phyloP scores from a whole-genome alignment of 208 protist species.

The Wallacemonas sp. region DNA sequence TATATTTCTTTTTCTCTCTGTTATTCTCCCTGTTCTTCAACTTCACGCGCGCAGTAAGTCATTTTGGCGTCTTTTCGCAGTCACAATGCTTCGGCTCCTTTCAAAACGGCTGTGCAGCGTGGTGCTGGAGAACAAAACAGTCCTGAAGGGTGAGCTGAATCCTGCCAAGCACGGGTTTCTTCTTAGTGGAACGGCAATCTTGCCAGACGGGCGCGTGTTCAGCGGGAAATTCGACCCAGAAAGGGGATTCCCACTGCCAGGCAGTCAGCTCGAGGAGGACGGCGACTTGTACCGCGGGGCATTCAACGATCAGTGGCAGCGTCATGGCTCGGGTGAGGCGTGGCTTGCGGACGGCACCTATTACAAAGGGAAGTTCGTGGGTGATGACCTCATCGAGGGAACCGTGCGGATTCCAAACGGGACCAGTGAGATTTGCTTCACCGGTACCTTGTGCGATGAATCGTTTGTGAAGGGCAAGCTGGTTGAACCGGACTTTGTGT shows the following conservation, averaged over 20 bases:
- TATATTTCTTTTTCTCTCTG: too few relatives aligned
- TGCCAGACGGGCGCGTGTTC: conserved; percentile 82
- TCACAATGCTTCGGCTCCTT: conserved; percentile 32
- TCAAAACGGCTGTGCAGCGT: conserved; percentile 28
- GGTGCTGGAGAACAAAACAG: conserved; percentile 66
- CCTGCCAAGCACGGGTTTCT: conserved; percentile 44
- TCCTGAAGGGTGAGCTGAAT: conserved; percentile 73
- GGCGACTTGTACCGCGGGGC: conserved; percentile 85
- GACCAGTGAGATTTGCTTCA: conserved; percentile 80
- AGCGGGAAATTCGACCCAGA: conserved; percentile 65
- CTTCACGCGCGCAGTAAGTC: too few relatives aligned
- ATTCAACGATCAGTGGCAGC: conserved; percentile 88
- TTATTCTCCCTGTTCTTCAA: too few relatives aligned
- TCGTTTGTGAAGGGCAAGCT: conserved; percentile 79
- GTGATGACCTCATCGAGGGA: conserved; percentile 82
- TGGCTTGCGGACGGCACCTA: conserved; percentile 87
- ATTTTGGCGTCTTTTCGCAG: too few relatives aligned
- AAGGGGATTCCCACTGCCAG: conserved; percentile 64
- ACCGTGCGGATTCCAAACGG: conserved; percentile 88
- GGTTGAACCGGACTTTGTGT: conserved; percentile 81
- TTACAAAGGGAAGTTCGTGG: conserved; percentile 76
- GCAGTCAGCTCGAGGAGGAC: conserved; percentile 86
- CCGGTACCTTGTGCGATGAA: conserved; percentile 79
- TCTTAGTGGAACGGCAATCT: conserved; percentile 59
- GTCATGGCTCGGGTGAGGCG: conserved; percentile 80